phyloP scores from a whole-genome alignment of 768 basidiomycete species.

The Suillus lakei region DNA sequence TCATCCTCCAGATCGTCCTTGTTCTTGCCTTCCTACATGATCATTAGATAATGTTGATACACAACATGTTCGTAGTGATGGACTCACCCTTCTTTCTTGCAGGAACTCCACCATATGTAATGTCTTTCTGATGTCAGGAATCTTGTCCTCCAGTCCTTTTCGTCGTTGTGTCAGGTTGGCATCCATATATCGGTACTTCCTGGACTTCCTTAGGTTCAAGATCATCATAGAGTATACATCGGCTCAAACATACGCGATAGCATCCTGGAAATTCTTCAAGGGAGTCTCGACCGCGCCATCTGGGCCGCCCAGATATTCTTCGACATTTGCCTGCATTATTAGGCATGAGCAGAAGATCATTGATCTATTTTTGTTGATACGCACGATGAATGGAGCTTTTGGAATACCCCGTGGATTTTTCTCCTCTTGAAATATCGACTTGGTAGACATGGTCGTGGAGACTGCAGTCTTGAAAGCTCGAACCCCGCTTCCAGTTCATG shows the following conservation, averaged over 20 bases:
- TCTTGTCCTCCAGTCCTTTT: conserved; percentile 86
- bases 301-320: conserved; percentile 80
- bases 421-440: conserved; percentile 42
- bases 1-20: conserved; percentile 62
- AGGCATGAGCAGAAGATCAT: conserved; percentile 2
- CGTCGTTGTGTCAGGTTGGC: conserved; percentile 78
- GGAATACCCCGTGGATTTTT: conserved; percentile 94
- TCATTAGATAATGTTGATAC: neutral
- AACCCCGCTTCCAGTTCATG: neutral
- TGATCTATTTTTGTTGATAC: conserved; percentile 31
- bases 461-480: neutral
- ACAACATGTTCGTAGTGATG: neutral
- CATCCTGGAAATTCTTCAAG: conserved; percentile 86
- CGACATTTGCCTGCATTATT: conserved; percentile 74
- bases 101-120: conserved; percentile 87
- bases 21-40: conserved; percentile 61
- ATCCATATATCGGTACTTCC: conserved; percentile 99
- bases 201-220: conserved; percentile 45
- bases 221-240: conserved; percentile 13
- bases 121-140: conserved; percentile 94
- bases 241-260: conserved; percentile 75
- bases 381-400: conserved; percentile 91
- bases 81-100: conserved; percentile 68
- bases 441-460: conserved; percentile 25
- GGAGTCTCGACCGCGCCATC: conserved; percentile 79